These are phyloP conservation scores for Potentilla sterilis DNA, from an alignment of 306 rosid genomes.

Conservation along the genomic window DNA sequence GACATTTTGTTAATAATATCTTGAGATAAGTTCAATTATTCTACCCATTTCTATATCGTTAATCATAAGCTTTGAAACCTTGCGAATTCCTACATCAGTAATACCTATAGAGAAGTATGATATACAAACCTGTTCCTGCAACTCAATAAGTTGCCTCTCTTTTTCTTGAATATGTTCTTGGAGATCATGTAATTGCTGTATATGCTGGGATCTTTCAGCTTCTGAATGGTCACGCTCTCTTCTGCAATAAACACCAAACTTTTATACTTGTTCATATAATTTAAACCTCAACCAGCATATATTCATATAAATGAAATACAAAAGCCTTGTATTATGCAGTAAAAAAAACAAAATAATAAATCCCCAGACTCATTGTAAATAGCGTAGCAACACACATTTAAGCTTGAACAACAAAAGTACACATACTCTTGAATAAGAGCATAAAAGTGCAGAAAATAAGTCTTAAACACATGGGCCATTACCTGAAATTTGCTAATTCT, in stretches of 20 bases:
- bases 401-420: not conserved
- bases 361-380: not conserved
- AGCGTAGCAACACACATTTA: not conserved
- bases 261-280: conserved; percentile 6
- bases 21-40: not conserved
- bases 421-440: not conserved
- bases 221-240: conserved; percentile 95
- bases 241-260: conserved; percentile 43
- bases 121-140: conserved; percentile 79
- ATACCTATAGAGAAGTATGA: conserved; percentile 6
- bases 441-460: not conserved
- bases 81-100: conserved; percentile 9
- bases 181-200: conserved; percentile 79
- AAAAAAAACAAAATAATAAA: not conserved
- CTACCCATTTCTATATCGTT: not conserved
- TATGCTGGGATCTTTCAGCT: conserved; percentile 92
- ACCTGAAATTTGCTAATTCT: conserved; percentile 86
- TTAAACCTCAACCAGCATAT: conserved; percentile 14
- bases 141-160: conserved; percentile 84
- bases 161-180: conserved; percentile 95
- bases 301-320: not conserved
- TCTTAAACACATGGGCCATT: conserved; percentile 23
- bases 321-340: not conserved
- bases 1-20: conserved; percentile 6
- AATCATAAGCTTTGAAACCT: not conserved